Base-by-base conservation (phyloP, 2,329 filamentous ascomycete species). In the Setomelanomma holmii region DNA sequence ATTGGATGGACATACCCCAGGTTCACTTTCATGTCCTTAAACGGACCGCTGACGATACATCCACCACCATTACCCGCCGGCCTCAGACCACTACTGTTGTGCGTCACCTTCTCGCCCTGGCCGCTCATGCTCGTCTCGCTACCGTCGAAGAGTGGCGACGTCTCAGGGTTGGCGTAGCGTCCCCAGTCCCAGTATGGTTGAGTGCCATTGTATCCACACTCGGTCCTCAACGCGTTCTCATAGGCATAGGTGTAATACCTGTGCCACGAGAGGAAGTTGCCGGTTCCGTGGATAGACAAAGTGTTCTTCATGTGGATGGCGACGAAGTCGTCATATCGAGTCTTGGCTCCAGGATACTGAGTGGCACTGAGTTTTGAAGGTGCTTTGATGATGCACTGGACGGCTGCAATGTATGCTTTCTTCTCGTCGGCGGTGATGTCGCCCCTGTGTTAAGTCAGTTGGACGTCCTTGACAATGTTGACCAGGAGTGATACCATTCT, bases 91-190 rank as follows among this genome's bases (percentile, higher is more conserved):
- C 62, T 70, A 45, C 63, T 68, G 33, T 51, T 49, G 24, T 70
- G 65, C 8, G 61, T 50, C 10, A 67, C 62, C 38, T 70, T 69
- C 24, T 58, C 69, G 30, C 82, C 82, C 53, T 84, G 80, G 17
- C 82, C 80, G 34, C 78, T 61, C 50, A 75, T 71, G 35, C 78
- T 75, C 49, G 79, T 82, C 21, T 79, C 79, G 59, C 78, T 80
- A 43, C 84, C 84, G 58, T 84, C 82, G 56, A 87, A 86, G 45
- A 86, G 67, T 14, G 82, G 80, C 1, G 82, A 83, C 40, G 78
- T 77, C 60, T 69, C 61, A 1, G 71, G 69, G 50, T 82, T 79
- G 2, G 71, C 72, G 66, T 77, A 79, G 51, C 77, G 76, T 10
- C 78, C 78, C 79, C 82, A 85, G 68, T 85, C 80, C 76, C 80